Conservation (phyloP, 345 rosid genomes). For the Nasturtium officinale region DNA sequence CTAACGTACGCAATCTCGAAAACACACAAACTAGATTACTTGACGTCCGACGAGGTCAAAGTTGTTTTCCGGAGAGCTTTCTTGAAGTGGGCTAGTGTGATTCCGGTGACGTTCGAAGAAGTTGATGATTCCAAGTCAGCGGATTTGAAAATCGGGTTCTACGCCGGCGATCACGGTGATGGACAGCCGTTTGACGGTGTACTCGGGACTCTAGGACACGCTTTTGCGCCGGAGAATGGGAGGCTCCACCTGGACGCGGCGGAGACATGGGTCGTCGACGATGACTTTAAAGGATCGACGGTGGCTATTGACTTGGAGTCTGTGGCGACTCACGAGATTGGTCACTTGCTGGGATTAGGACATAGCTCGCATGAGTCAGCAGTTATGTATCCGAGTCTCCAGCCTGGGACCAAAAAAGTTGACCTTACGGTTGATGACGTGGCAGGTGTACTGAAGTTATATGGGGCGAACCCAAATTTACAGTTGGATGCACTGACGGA, state of each 20-base stretch:
- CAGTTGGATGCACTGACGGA: conserved; percentile 59
- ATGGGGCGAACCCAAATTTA: conserved; percentile 79
- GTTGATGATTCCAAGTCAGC: conserved; percentile 50
- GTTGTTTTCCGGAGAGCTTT: conserved; percentile 63
- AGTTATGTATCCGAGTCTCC: conserved; percentile 92
- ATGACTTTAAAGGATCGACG: conserved; percentile 50
- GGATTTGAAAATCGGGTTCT: conserved; percentile 71
- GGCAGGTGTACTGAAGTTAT: conserved; percentile 74
- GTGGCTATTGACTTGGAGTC: conserved; percentile 87
- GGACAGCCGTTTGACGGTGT: conserved; percentile 91
- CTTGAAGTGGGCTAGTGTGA: conserved; percentile 71
- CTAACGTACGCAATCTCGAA: conserved; percentile 74
- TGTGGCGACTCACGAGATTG: conserved; percentile 95
- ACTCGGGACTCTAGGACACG: conserved; percentile 79
- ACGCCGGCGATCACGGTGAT: conserved; percentile 71
- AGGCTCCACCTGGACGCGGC: conserved; percentile 78
- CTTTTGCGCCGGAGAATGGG: conserved; percentile 88
- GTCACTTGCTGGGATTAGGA: conserved; percentile 82
- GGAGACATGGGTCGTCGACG: conserved; percentile 77
- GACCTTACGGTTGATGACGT: conserved; percentile 80
- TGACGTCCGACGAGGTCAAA: conserved; percentile 48
- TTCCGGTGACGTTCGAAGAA: conserved; percentile 71
- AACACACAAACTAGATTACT: conserved; percentile 56
- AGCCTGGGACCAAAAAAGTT: conserved; percentile 60
- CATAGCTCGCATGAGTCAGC: conserved; percentile 79